These are phyloP conservation scores for Trametes hirsuta DNA, from an alignment of 1,284 basidiomycete species.

Conservation along the genomic window DNA sequence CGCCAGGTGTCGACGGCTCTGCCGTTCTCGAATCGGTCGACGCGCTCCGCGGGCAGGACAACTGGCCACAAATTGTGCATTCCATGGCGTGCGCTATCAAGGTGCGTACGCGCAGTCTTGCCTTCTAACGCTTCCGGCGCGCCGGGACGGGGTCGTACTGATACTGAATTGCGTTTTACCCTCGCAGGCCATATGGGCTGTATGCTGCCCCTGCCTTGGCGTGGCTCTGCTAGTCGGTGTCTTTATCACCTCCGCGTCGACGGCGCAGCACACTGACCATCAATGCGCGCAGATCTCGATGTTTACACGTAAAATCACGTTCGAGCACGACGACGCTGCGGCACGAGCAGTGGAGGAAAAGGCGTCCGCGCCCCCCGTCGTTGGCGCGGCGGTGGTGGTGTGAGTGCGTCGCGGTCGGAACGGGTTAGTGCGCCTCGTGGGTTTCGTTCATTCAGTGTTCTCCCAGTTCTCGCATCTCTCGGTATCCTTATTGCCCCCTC, in stretches of 20 bases:
- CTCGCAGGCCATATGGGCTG: slow-evolving; percentile 38
- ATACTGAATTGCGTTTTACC: slow-evolving; percentile 11
- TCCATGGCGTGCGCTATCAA: slow-evolving; percentile 37
- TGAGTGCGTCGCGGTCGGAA: slow-evolving; percentile 21
- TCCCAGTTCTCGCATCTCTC: slow-evolving; percentile 10
- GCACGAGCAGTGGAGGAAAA: slow-evolving; percentile 17
- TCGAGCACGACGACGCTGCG: slow-evolving; percentile 17
- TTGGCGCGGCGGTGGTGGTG: slow-evolving; percentile 18
- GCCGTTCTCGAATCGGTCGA: slow-evolving; percentile 57
- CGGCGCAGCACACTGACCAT: slow-evolving; percentile 14
- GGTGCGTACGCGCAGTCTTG: slow-evolving; percentile 26
- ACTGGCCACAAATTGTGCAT: slow-evolving; percentile 33
- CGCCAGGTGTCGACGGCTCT: slow-evolving; percentile 51
- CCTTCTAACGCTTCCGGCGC: background rate
- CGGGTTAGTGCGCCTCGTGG: slow-evolving; percentile 26
- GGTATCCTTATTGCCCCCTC: slow-evolving; percentile 26
- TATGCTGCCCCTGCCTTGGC: slow-evolving; percentile 41
- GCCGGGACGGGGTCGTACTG: slow-evolving; percentile 6
- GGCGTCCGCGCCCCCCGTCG: slow-evolving; percentile 2
- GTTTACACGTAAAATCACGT: slow-evolving; percentile 31
- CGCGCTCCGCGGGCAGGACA: slow-evolving; percentile 44
- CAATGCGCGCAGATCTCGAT: slow-evolving; percentile 31
- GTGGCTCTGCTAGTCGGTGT: slow-evolving; percentile 39
- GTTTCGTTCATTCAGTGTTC: slow-evolving; percentile 6
- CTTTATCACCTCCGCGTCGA: slow-evolving; percentile 11